phyloP scores from a whole-genome alignment of 2,329 filamentous ascomycete species.

The Raffaelea arxii region DNA sequence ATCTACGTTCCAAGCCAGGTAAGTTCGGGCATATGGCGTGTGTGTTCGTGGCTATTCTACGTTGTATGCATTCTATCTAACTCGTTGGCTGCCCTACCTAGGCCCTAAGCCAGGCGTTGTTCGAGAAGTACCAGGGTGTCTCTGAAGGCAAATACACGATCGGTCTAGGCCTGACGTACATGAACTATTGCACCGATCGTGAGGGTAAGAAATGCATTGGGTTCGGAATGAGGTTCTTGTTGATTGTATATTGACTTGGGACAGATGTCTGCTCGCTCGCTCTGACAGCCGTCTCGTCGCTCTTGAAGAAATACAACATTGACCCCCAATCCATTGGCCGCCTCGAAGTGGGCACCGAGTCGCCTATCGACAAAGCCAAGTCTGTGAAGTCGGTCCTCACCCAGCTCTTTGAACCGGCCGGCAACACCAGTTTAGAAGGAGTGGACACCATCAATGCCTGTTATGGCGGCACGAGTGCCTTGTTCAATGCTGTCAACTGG shows the following conservation, averaged over 20 bases:
- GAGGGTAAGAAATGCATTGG: conserved; percentile 57
- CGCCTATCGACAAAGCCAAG: conserved; percentile 81
- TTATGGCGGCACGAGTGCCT: conserved; percentile 76
- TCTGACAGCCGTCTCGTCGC: conserved; percentile 66
- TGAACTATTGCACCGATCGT: conserved; percentile 85
- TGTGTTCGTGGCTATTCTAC: no score
- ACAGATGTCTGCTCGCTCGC: conserved; percentile 81
- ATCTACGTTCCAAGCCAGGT: conserved; percentile 84
- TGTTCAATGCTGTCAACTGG: conserved; percentile 81
- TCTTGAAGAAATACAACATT: conserved; percentile 75
- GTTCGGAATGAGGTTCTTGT: background rate
- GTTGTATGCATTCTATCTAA: no score
- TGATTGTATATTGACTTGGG: background rate
- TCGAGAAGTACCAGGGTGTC: conserved; percentile 81
- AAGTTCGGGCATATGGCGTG: no score
- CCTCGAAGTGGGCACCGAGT: conserved; percentile 79
- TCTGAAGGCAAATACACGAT: conserved; percentile 80
- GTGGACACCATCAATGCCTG: conserved; percentile 78
- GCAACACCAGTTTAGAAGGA: conserved; percentile 77
- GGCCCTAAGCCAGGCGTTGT: conserved; percentile 52
- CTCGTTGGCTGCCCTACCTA: no score
- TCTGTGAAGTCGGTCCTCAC: conserved; percentile 82
- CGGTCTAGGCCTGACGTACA: conserved; percentile 81
- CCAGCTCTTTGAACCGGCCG: conserved; percentile 76
- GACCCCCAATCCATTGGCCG: conserved; percentile 69